These are phyloP conservation scores for Spergularia marina DNA, from an alignment of 148 eudicot genomes.

Conservation along the genomic window DNA sequence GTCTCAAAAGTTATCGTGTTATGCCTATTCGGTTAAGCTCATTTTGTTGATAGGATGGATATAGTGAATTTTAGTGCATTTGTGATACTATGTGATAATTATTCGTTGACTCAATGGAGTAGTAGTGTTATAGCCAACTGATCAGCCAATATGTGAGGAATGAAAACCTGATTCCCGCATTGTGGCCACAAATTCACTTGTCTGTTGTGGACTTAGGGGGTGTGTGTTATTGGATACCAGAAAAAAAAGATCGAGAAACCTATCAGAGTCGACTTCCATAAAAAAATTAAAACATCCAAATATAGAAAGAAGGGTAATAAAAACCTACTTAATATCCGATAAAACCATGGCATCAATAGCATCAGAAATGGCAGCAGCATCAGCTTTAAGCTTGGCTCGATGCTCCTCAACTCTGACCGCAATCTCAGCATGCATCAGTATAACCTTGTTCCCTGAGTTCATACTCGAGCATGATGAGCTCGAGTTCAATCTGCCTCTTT, in stretches of 20 bases:
- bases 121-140: too few species aligned
- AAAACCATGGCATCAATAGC: conserved; percentile 24
- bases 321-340: neutral
- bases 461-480: conserved; percentile 69
- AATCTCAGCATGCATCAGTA: conserved; percentile 59
- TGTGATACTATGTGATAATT: too few species aligned
- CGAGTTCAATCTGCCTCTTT: conserved; percentile 81
- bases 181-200: too few species aligned
- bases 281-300: neutral
- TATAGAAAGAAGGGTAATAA: neutral
- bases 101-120: too few species aligned
- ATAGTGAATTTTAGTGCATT: too few species aligned
- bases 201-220: too few species aligned
- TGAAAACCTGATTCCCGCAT: too few species aligned
- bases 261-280: neutral
- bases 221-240: neutral
- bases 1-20: too few species aligned
- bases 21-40: too few species aligned
- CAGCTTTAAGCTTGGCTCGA: conserved; percentile 52
- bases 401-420: conserved; percentile 58
- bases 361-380: conserved; percentile 31
- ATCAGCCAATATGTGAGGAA: too few species aligned
- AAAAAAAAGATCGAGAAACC: neutral
- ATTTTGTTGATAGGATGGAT: too few species aligned
- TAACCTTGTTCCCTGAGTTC: conserved; percentile 76